Conservation (phyloP, 2,329 filamentous ascomycete genomes). For the Zymoseptoria passerinii region DNA sequence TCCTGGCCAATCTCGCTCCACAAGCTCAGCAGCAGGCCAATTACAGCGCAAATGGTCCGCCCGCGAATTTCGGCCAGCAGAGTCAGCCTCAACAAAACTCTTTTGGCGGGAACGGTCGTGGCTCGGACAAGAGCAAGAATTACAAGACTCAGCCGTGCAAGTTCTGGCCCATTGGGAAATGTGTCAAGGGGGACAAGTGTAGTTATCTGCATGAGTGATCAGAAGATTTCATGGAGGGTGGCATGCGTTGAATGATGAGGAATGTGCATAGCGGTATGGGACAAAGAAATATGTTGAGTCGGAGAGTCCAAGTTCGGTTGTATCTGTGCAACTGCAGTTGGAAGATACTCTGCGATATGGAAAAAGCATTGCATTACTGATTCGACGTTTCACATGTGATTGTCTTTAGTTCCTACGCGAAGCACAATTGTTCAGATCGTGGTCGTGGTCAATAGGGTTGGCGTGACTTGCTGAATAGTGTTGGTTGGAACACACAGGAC, state of each 20-base stretch:
- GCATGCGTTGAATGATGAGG: neutral
- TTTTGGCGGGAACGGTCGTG: constrained; percentile 25
- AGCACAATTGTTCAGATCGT: neutral
- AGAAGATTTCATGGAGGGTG: neutral
- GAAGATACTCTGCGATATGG: neutral
- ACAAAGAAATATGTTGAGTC: neutral
- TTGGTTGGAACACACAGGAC: too few species aligned
- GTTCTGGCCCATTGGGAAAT: constrained; percentile 47
- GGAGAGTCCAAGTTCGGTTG: neutral
- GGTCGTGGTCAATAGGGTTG: neutral
- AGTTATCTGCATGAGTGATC: constrained; percentile 25
- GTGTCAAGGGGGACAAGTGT: constrained; percentile 37
- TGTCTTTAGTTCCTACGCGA: neutral
- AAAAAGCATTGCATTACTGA: neutral
- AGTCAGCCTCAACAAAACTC: constrained; percentile 19
- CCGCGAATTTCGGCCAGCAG: constrained; percentile 8
- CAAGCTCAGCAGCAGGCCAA: constrained; percentile 4
- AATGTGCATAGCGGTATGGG: neutral
- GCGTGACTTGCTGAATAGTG: too few species aligned
- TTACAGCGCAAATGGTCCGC: constrained; percentile 1
- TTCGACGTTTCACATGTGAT: neutral
- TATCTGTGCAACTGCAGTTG: neutral
- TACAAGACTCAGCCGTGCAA: constrained; percentile 38
- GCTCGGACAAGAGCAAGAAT: constrained; percentile 10
- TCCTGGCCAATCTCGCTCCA: constrained; percentile 18